phyloP scores from a whole-genome alignment of 2,329 filamentous ascomycete genomes.

The Colletotrichum echinochloae region DNA sequence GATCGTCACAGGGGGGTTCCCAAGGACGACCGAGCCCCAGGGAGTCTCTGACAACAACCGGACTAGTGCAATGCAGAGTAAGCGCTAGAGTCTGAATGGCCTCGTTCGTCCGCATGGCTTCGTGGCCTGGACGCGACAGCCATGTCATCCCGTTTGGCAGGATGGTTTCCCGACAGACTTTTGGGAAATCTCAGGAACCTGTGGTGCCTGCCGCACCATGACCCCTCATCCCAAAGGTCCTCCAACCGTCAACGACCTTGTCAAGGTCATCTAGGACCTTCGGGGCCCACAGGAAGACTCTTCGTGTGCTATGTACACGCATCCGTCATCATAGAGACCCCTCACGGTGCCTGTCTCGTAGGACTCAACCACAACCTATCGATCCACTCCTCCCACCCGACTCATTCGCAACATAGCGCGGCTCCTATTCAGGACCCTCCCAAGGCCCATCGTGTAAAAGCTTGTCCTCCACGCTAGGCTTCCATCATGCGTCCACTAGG shows the following conservation, averaged over 20 bases:
- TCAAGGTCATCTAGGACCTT: neutral
- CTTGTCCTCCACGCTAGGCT: neutral
- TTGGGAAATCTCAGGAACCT: neutral
- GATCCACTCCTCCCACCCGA: neutral
- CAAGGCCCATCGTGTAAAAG: neutral
- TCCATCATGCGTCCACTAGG: slow-evolving; percentile 6
- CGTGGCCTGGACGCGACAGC: slow-evolving; percentile 7
- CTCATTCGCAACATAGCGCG: neutral
- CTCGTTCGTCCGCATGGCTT: neutral
- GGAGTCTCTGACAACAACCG: neutral
- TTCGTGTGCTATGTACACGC: neutral
- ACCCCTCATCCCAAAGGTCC: neutral
- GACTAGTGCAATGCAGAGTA: neutral
- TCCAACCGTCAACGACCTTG: neutral
- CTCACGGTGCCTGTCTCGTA: neutral
- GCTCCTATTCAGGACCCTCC: neutral
- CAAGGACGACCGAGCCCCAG: neutral
- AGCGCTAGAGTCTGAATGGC: slow-evolving; percentile 1
- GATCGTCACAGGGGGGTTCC: neutral
- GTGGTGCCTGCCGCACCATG: neutral
- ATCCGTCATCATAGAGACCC: neutral
- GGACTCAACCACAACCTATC: neutral
- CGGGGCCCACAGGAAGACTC: neutral
- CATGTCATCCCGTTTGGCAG: neutral
- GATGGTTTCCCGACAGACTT: neutral